Evolutionary conservation across 441 rosid species (phyloP).

Genomic region (Arabidopsis lyrata): DNA sequence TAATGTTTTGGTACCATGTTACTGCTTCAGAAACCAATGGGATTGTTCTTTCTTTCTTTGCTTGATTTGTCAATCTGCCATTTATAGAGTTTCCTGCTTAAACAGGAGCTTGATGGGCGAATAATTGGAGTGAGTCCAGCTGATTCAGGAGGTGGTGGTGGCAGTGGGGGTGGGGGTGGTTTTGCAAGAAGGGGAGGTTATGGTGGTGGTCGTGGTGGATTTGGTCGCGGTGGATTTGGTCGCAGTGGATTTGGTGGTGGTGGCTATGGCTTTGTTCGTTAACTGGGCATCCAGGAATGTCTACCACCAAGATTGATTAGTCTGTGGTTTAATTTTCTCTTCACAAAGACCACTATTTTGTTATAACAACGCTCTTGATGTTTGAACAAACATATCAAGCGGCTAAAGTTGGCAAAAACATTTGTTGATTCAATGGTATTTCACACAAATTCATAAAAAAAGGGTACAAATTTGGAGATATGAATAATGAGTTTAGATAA

Average conservation of each 20-base stretch:
- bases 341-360: slow-evolving; percentile 28
- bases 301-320: slow-evolving; percentile 17
- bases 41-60: slow-evolving; percentile 9
- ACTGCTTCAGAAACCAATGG: slow-evolving; percentile 53
- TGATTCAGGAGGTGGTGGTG: slow-evolving; percentile 51
- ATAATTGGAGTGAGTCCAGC: slow-evolving; percentile 68
- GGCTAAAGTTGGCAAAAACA: slow-evolving; percentile 25
- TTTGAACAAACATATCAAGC: slow-evolving; percentile 31
- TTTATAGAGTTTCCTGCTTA: slow-evolving; percentile 22
- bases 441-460: background rate
- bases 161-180: slow-evolving; percentile 50
- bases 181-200: slow-evolving; percentile 39
- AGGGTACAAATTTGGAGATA: slow-evolving; percentile 6
- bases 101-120: slow-evolving; percentile 73
- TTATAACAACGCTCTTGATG: slow-evolving; percentile 22
- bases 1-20: slow-evolving; percentile 10
- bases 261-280: slow-evolving; percentile 39
- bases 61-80: slow-evolving; percentile 16
- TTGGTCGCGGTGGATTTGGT: slow-evolving; percentile 6
- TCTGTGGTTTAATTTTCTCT: slow-evolving; percentile 25
- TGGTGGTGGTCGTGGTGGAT: slow-evolving; percentile 48
- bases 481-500: slow-evolving; percentile 28
- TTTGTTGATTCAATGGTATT: slow-evolving; percentile 25
- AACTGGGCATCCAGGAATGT: slow-evolving; percentile 16
- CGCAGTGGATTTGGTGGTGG: slow-evolving; percentile 34